Evolutionary conservation across 495 filamentous ascomycete species (phyloP).

Genomic region (Trichoderma parareesei): DNA sequence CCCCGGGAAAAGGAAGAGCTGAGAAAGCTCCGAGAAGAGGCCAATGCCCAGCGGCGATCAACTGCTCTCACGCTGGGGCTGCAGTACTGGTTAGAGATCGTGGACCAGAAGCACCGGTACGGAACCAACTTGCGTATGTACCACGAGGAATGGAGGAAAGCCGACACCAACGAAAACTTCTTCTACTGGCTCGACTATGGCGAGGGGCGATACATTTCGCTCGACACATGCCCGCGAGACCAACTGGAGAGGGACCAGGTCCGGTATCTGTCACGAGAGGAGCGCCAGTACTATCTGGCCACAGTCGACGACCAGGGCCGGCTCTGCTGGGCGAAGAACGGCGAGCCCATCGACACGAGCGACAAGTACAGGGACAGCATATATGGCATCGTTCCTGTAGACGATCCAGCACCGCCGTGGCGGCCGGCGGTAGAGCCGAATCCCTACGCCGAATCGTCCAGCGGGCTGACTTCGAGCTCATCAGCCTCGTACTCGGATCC

Average conservation of each 20-base stretch:
- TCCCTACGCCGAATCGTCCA: constrained; percentile 12
- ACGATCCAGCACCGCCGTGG: constrained; percentile 51
- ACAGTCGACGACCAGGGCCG: constrained; percentile 57
- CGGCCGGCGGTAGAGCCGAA: constrained; percentile 18
- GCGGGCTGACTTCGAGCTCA: neutral
- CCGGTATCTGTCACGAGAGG: constrained; percentile 64
- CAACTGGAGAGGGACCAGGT: constrained; percentile 61
- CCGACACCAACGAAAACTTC: constrained; percentile 75
- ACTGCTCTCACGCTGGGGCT: constrained; percentile 75
- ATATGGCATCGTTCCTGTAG: constrained; percentile 61
- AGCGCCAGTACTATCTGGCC: constrained; percentile 65
- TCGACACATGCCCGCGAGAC: constrained; percentile 54
- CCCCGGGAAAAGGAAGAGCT: constrained; percentile 28
- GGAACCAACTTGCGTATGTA: constrained; percentile 78
- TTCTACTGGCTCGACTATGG: constrained; percentile 95
- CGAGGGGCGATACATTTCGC: constrained; percentile 51
- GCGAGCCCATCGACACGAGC: constrained; percentile 63
- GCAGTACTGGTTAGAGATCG: constrained; percentile 90
- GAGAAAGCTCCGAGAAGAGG: constrained; percentile 34
- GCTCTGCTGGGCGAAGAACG: constrained; percentile 76
- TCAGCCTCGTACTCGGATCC: constrained; percentile 15
- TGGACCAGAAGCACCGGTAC: constrained; percentile 82
- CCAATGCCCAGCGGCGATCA: constrained; percentile 39
- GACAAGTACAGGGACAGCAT: constrained; percentile 70
- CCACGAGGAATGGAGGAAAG: constrained; percentile 73